Evolutionary conservation across 306 rosid genomes (phyloP).

Genomic region (Ziziphus jujuba): DNA sequence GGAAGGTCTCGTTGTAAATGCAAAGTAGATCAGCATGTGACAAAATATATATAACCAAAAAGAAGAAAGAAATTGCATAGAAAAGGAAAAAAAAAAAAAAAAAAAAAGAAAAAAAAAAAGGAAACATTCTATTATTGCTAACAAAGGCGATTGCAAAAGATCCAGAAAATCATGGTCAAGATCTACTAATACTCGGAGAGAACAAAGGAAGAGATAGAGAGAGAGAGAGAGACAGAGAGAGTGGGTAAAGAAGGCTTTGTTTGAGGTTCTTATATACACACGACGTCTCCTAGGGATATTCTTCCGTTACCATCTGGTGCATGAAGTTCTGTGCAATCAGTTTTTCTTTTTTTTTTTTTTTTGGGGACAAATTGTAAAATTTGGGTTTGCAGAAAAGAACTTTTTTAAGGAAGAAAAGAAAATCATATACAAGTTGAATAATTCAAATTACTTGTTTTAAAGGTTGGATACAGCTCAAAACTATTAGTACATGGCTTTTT

Average conservation of each 20-base stretch:
- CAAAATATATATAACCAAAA: background rate
- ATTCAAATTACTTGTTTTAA: too few relatives aligned
- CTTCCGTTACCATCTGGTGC: background rate
- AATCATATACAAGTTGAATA: too few relatives aligned
- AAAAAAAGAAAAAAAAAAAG: background rate
- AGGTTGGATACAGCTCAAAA: too few relatives aligned
- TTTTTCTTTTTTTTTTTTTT: background rate
- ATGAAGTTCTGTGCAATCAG: slow-evolving; percentile 15
- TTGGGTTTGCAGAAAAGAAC: too few relatives aligned
- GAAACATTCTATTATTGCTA: background rate
- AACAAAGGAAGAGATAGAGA: background rate
- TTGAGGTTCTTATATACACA: slow-evolving; percentile 43
- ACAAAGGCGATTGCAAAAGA: slow-evolving; percentile 5
- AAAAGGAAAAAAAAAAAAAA: background rate
- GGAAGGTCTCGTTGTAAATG: background rate
- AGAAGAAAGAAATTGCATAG: background rate
- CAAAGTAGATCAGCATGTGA: background rate
- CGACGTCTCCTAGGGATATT: slow-evolving; percentile 13
- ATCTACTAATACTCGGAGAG: slow-evolving; percentile 3
- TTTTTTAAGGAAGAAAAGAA: too few relatives aligned
- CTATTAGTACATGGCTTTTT: too few relatives aligned
- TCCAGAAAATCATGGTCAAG: slow-evolving; percentile 1
- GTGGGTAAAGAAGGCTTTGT: slow-evolving; percentile 25
- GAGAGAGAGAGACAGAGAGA: background rate
- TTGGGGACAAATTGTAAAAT: too few relatives aligned